Evolutionary conservation across 805 yeast genomes (phyloP).

Genomic region (Starmerella gropengiesseri): DNA sequence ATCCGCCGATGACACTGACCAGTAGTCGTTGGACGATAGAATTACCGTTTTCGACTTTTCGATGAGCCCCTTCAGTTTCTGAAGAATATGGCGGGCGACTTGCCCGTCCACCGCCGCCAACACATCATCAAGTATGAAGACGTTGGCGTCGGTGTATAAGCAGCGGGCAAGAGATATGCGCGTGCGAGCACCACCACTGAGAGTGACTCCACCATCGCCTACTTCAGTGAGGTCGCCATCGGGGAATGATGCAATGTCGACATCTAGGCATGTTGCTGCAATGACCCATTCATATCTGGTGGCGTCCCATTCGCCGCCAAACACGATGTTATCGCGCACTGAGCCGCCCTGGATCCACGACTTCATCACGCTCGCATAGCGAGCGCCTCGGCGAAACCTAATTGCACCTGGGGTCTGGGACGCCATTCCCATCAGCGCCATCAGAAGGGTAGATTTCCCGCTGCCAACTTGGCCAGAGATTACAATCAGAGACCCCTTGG

Average conservation of each 20-base stretch:
- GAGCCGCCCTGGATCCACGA: constrained; percentile 89
- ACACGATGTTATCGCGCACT: constrained; percentile 61
- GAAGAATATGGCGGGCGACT: constrained; percentile 71
- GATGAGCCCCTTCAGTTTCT: constrained; percentile 66
- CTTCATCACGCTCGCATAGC: constrained; percentile 60
- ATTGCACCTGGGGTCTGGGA: constrained; percentile 55
- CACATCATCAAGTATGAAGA: constrained; percentile 80
- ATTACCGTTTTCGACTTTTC: constrained; percentile 48
- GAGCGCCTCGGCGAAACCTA: constrained; percentile 51
- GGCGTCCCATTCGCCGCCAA: constrained; percentile 74
- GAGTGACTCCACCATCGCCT: constrained; percentile 88
- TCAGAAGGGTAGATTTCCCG: constrained; percentile 77
- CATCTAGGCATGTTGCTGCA: constrained; percentile 66
- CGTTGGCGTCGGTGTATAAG: constrained; percentile 80
- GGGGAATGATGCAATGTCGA: constrained; percentile 62
- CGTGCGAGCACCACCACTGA: constrained; percentile 93
- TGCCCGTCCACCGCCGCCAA: constrained; percentile 91
- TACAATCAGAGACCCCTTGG: constrained; percentile 69
- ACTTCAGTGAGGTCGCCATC: constrained; percentile 83
- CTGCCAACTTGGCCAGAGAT: constrained; percentile 84
- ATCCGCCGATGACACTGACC: constrained; percentile 57
- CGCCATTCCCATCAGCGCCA: constrained; percentile 67
- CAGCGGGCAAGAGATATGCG: constrained; percentile 86
- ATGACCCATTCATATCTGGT: constrained; percentile 47
- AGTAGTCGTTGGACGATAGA: constrained; percentile 73